phyloP scores from a whole-genome alignment of 2,329 filamentous ascomycete species.

The Fusarium sp. region DNA sequence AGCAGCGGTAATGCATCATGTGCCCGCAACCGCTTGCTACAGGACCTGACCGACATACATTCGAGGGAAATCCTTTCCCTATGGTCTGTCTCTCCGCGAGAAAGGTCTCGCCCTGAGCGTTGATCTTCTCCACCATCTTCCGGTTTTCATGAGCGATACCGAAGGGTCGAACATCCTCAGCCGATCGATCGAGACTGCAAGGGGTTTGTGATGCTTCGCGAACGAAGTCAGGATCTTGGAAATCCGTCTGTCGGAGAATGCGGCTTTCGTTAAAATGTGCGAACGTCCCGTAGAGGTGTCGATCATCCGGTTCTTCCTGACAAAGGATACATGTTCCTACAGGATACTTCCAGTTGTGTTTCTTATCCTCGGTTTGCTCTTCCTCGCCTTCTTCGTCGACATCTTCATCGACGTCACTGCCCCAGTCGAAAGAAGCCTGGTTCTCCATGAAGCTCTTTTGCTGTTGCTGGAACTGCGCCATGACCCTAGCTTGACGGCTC shows the following conservation, averaged over 20 bases:
- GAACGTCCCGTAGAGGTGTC: conserved; percentile 91
- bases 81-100: conserved; percentile 82
- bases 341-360: conserved; percentile 84
- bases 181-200: conserved; percentile 84
- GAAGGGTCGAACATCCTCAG: conserved; percentile 86
- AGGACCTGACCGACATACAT: conserved; percentile 76
- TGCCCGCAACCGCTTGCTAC: conserved; percentile 94
- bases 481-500: conserved; percentile 90
- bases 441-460: conserved; percentile 95
- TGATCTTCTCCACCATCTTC: conserved; percentile 79
- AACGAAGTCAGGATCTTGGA: conserved; percentile 84
- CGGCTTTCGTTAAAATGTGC: conserved; percentile 87
- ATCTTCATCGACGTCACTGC: conserved; percentile 79
- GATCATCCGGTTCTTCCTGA: conserved; percentile 94
- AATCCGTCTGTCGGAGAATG: conserved; percentile 87
- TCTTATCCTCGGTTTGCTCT: conserved; percentile 71
- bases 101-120: conserved; percentile 77
- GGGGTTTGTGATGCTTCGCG: conserved; percentile 85
- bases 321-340: conserved; percentile 94
- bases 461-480: conserved; percentile 98
- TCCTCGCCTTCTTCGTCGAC: conserved; percentile 78
- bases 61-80: conserved; percentile 86
- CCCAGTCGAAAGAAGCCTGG: conserved; percentile 90
- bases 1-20: conserved; percentile 98
- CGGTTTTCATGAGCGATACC: conserved; percentile 91